Evolutionary conservation across 2,329 filamentous ascomycete genomes (phyloP).

Genomic region (Pyricularia sp.): DNA sequence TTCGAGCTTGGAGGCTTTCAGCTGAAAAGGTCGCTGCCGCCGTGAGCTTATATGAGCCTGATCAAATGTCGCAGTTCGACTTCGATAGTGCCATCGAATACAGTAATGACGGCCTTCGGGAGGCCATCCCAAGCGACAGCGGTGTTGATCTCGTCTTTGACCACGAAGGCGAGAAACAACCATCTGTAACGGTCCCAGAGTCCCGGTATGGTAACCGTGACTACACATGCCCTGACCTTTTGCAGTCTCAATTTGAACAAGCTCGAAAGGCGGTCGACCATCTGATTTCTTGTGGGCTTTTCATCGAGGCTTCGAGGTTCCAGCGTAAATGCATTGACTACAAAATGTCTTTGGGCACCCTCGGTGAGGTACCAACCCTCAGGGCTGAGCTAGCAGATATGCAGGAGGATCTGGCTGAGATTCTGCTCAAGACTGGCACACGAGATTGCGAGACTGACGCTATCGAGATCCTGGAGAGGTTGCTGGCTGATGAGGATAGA

Average conservation of each 20-base stretch:
- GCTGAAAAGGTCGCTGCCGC: constrained; percentile 3
- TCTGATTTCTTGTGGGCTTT: constrained; percentile 3
- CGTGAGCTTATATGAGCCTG: neutral
- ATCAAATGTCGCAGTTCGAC: neutral
- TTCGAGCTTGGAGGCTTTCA: constrained; percentile 1
- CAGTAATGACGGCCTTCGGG: neutral
- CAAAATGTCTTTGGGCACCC: neutral
- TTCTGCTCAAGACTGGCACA: neutral
- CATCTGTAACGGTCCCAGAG: neutral
- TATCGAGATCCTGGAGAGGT: neutral
- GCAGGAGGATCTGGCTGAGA: constrained; percentile 4
- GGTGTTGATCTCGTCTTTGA: constrained; percentile 1
- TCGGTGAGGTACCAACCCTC: neutral
- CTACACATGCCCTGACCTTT: constrained; percentile 1
- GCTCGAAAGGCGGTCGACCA: constrained; percentile 2
- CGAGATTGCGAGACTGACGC: neutral
- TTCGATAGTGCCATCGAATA: neutral
- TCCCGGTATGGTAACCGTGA: neutral
- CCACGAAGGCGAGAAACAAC: too few relatives aligned
- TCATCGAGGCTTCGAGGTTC: neutral
- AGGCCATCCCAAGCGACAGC: neutral
- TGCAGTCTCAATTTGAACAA: constrained; percentile 3
- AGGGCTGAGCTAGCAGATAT: constrained; percentile 3
- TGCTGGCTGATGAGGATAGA: constrained; percentile 1
- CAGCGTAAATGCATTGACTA: constrained; percentile 6